Conservation (phyloP, 2,329 filamentous ascomycete species). For the Myotisia sp. region DNA sequence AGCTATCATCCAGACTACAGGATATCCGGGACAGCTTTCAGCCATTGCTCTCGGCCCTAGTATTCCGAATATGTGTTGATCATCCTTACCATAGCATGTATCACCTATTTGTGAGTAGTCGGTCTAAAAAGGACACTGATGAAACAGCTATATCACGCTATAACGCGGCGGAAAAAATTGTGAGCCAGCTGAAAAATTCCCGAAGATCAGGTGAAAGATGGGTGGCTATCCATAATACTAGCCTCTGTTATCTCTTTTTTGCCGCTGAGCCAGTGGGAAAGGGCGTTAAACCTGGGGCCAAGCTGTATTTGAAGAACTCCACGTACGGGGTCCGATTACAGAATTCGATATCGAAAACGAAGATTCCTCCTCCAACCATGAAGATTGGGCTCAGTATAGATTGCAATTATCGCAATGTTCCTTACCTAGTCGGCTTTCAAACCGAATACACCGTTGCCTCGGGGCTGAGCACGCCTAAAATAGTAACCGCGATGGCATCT, state of each 20-base stretch:
- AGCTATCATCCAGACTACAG: conserved; percentile 83
- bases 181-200: conserved; percentile 44
- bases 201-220: conserved; percentile 45
- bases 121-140: conserved; percentile 54
- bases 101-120: conserved; percentile 75
- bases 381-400: conserved; percentile 60
- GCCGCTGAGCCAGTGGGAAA: conserved; percentile 37
- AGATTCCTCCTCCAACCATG: conserved; percentile 79
- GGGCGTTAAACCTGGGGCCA: conserved; percentile 52
- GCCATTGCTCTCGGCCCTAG: conserved; percentile 53
- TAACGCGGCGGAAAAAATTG: conserved; percentile 56
- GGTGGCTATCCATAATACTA: conserved; percentile 58
- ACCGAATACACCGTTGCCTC: conserved; percentile 70
- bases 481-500: conserved; percentile 65
- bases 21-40: conserved; percentile 60
- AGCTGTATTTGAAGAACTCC: conserved; percentile 50
- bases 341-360: conserved; percentile 47
- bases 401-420: conserved; percentile 62
- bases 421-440: conserved; percentile 58
- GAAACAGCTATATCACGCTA: conserved; percentile 59
- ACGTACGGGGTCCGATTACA: conserved; percentile 49
- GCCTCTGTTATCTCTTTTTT: conserved; percentile 46
- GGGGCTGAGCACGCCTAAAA: conserved; percentile 85
- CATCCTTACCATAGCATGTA: conserved; percentile 97
- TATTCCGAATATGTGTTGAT: conserved; percentile 73